Evolutionary conservation across 805 yeast species (phyloP).

Genomic region (Cyberlindnera lachancei): DNA sequence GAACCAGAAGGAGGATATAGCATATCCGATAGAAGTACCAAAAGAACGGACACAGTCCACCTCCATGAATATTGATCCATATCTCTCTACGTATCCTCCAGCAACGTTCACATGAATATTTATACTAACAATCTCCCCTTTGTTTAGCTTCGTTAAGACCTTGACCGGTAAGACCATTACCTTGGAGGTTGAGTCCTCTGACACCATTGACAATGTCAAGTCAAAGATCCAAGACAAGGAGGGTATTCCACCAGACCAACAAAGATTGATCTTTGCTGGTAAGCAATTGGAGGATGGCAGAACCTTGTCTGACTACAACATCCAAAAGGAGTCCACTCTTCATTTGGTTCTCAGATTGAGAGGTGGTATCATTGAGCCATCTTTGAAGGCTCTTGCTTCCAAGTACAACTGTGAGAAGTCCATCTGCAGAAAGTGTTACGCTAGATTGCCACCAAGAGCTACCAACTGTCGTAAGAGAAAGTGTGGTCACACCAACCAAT

Average conservation of each 20-base stretch:
- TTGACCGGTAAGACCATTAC: conserved; percentile 92
- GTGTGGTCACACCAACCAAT: conserved; percentile 99
- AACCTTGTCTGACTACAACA: conserved; percentile 98
- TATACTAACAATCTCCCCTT: not conserved
- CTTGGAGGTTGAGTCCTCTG: conserved; percentile 98
- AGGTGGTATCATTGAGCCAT: conserved; percentile 99
- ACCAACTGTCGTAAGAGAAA: conserved; percentile 99
- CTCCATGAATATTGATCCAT: too few relatives aligned
- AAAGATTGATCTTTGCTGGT: conserved; percentile 99
- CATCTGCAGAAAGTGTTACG: conserved; percentile 99
- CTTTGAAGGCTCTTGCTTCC: conserved; percentile 97
- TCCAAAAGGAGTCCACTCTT: conserved; percentile 98
- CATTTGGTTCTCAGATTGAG: conserved; percentile 95
- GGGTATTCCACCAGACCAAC: conserved; percentile 99
- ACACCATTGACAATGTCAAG: conserved; percentile 98
- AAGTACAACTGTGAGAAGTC: conserved; percentile 99
- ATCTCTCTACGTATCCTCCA: too few relatives aligned
- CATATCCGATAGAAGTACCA: too few relatives aligned
- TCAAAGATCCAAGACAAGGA: conserved; percentile 98
- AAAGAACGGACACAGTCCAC: too few relatives aligned
- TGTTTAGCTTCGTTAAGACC: conserved; percentile 64
- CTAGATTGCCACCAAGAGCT: conserved; percentile 99
- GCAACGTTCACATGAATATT: too few relatives aligned
- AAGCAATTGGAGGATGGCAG: conserved; percentile 99
- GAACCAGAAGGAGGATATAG: too few relatives aligned